A percentile compares a stretch with the other conserved stretches of the same genome.
These are phyloP conservation scores for Colletotrichum gloeosporioides DNA, from an alignment of 2,329 filamentous ascomycete genomes.

Conservation along the genomic window DNA sequence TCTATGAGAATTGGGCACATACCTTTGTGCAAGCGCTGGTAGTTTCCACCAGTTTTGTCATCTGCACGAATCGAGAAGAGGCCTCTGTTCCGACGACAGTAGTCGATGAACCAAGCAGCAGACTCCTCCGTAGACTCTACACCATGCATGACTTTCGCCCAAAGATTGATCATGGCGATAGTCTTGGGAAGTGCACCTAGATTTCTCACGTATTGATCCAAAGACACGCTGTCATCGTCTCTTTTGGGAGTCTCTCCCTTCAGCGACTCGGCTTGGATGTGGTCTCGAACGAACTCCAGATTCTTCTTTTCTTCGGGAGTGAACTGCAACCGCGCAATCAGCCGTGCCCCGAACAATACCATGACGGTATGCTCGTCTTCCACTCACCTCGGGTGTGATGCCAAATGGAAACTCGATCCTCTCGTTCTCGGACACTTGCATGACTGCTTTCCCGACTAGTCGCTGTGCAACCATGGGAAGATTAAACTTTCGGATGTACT, in stretches of 20 bases:
- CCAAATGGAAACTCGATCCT: constrained; percentile 36
- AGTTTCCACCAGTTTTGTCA: constrained; percentile 38
- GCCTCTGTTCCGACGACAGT: constrained; percentile 39
- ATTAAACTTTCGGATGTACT: constrained; percentile 27
- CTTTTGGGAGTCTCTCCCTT: constrained; percentile 22
- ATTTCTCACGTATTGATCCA: constrained; percentile 39
- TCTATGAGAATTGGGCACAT: not conserved
- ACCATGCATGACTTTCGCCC: constrained; percentile 41
- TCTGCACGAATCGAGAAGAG: constrained; percentile 40
- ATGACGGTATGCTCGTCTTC: not conserved
- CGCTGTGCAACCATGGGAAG: constrained; percentile 35
- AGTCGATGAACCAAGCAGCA: constrained; percentile 41
- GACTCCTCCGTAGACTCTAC: constrained; percentile 39
- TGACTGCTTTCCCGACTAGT: constrained; percentile 31
- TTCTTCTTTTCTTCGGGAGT: constrained; percentile 34
- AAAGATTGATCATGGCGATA: constrained; percentile 38
- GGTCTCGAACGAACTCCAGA: constrained; percentile 36
- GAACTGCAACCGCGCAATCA: constrained; percentile 27
- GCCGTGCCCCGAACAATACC: not conserved
- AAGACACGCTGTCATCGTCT: constrained; percentile 35
- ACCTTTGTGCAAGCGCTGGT: constrained; percentile 33
- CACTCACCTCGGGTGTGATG: constrained; percentile 32
- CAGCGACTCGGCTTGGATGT: constrained; percentile 38
- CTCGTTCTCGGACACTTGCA: constrained; percentile 30
- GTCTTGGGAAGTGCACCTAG: constrained; percentile 35